Evolutionary conservation across 2,329 filamentous ascomycete species (phyloP).

Genomic region (Fusarium sp.): DNA sequence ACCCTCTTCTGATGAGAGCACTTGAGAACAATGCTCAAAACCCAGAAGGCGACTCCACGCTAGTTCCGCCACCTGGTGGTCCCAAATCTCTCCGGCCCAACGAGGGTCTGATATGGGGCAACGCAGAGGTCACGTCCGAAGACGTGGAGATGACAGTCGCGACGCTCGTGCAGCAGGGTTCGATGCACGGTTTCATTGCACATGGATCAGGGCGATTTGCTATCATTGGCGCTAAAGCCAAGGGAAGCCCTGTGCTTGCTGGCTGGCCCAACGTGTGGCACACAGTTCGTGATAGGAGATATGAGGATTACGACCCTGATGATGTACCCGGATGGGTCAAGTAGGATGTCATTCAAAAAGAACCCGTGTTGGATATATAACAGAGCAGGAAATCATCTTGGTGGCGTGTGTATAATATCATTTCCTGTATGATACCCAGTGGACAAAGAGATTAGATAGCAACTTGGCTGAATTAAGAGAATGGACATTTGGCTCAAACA

Average conservation of each 20-base stretch:
- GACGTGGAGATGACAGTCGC: constrained; percentile 84
- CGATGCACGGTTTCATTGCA: constrained; percentile 86
- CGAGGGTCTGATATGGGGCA: constrained; percentile 73
- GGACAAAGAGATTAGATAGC: constrained; percentile 13
- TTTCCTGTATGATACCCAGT: constrained; percentile 37
- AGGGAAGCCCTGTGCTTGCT: constrained; percentile 71
- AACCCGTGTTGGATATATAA: not conserved
- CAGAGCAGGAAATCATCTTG: constrained; percentile 4
- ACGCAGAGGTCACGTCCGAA: constrained; percentile 66
- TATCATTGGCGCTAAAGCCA: constrained; percentile 79
- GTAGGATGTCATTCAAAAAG: constrained; percentile 39
- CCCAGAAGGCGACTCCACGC: constrained; percentile 53
- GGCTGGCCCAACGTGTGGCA: constrained; percentile 83
- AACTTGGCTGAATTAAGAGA: not conserved
- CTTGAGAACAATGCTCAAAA: constrained; percentile 60
- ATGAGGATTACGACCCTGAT: constrained; percentile 68
- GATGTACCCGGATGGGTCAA: constrained; percentile 83
- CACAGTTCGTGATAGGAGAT: constrained; percentile 71
- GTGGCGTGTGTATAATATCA: constrained; percentile 31
- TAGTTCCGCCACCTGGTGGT: constrained; percentile 61
- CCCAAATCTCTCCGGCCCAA: constrained; percentile 64
- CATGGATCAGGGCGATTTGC: constrained; percentile 82
- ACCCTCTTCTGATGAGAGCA: constrained; percentile 63
- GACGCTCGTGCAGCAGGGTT: constrained; percentile 80
- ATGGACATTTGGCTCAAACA: constrained; percentile 1